phyloP scores from a whole-genome alignment of 164 flowering plant species.

The Kalanchoe fedtschenkoi region DNA sequence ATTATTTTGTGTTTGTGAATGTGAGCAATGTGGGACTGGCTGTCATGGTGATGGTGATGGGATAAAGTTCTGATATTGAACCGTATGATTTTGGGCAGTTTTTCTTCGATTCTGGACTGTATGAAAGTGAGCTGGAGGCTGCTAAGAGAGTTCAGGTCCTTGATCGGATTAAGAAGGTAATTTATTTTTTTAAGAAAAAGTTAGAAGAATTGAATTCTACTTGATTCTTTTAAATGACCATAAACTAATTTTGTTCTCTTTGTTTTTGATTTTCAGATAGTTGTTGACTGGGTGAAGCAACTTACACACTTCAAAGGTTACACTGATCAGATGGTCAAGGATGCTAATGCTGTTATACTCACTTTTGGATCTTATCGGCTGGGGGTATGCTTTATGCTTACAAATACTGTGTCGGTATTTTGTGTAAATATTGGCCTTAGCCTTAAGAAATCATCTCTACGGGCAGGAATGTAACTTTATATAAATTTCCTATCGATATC shows the following conservation, averaged over 20 bases:
- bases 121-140: slow-evolving; percentile 64
- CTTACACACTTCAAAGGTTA: slow-evolving; percentile 79
- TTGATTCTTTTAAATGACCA: no score
- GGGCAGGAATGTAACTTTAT: neutral
- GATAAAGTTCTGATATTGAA: neutral
- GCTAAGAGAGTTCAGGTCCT: slow-evolving; percentile 65
- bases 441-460: neutral
- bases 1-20: neutral
- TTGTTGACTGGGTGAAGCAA: slow-evolving; percentile 82
- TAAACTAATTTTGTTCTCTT: neutral
- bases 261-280: slow-evolving; percentile 39
- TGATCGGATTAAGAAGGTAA: slow-evolving; percentile 53
- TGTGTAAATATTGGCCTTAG: no score
- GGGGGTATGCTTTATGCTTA: slow-evolving; percentile 45
- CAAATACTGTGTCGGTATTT: neutral
- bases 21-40: neutral
- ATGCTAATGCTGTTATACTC: slow-evolving; percentile 82
- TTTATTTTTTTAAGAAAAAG: no score
- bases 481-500: neutral
- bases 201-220: no score
- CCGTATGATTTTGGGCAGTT: slow-evolving; percentile 26
- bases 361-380: slow-evolving; percentile 93
- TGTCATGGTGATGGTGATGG: neutral
- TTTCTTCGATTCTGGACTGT: slow-evolving; percentile 50
- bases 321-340: slow-evolving; percentile 89